These are phyloP conservation scores for Calycina marina DNA, from an alignment of 2,329 filamentous ascomycete genomes.

Conservation along the genomic window DNA sequence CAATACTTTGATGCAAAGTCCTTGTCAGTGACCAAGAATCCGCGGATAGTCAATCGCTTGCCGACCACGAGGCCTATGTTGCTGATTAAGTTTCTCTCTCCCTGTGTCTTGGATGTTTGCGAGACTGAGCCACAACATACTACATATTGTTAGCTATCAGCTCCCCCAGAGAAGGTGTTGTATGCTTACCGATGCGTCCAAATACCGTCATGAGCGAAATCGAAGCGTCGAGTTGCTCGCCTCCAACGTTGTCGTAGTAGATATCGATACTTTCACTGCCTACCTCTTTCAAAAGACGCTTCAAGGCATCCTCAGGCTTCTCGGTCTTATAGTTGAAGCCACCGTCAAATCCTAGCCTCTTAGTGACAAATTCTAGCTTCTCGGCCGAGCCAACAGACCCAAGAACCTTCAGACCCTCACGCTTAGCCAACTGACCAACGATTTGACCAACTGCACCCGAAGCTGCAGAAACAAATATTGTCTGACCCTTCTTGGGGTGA, in stretches of 20 bases:
- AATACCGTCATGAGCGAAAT: constrained; percentile 44
- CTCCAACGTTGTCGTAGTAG: constrained; percentile 70
- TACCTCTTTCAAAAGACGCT: constrained; percentile 33
- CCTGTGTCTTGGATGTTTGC: constrained; percentile 43
- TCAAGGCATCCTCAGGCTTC: constrained; percentile 44
- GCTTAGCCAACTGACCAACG: constrained; percentile 62
- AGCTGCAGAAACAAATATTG: constrained; percentile 61
- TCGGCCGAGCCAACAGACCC: constrained; percentile 61
- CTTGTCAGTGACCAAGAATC: constrained; percentile 49
- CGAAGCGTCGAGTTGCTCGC: constrained; percentile 56
- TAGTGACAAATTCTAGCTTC: constrained; percentile 60
- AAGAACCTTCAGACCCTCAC: constrained; percentile 57
- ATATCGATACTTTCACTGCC: constrained; percentile 60
- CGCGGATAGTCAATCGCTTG: constrained; percentile 47
- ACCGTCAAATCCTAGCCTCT: constrained; percentile 53
- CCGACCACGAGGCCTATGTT: constrained; percentile 43
- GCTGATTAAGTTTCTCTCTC: constrained; percentile 41
- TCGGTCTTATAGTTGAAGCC: constrained; percentile 75
- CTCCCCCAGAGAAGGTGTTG: too few species aligned
- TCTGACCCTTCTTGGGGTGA: constrained; percentile 60
- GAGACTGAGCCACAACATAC: constrained; percentile 47
- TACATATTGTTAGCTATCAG: constrained; percentile 5
- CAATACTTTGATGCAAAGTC: constrained; percentile 45
- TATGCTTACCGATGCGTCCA: constrained; percentile 37
- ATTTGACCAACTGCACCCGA: constrained; percentile 61